phyloP scores from a whole-genome alignment of 23 red algal genomes.

The Gracilariopsis chorda region DNA sequence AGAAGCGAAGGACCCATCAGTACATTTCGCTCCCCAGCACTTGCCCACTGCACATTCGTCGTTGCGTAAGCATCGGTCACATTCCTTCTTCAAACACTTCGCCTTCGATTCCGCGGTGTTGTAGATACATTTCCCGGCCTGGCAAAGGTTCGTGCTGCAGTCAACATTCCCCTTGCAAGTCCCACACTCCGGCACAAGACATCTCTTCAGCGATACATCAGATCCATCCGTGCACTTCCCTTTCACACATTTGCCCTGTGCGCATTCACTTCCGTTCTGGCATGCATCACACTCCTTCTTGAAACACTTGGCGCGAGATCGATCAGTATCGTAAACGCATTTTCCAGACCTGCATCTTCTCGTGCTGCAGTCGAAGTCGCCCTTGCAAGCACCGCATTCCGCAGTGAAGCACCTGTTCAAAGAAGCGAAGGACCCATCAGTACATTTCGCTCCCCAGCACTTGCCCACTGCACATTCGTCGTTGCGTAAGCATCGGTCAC shows the following conservation, averaged over 20 bases:
- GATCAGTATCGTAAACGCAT: slow-evolving; percentile 33
- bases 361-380: slow-evolving; percentile 7
- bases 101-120: no score
- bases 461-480: background rate
- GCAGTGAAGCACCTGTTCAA: background rate
- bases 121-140: no score
- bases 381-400: slow-evolving; percentile 1
- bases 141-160: no score
- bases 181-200: no score
- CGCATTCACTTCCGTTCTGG: background rate
- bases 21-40: no score
- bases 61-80: no score
- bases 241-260: background rate
- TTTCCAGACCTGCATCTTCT: slow-evolving; percentile 9
- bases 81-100: no score
- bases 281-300: slow-evolving; percentile 4
- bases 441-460: slow-evolving; percentile 7
- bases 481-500: background rate
- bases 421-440: background rate
- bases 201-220: no score
- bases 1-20: no score
- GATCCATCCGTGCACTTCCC: no score
- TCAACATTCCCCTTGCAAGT: no score
- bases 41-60: no score
- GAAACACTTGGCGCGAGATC: slow-evolving; percentile 35